Evolutionary conservation across 2,329 filamentous ascomycete species (phyloP).

Genomic region (Calcarisporium arbuscula): DNA sequence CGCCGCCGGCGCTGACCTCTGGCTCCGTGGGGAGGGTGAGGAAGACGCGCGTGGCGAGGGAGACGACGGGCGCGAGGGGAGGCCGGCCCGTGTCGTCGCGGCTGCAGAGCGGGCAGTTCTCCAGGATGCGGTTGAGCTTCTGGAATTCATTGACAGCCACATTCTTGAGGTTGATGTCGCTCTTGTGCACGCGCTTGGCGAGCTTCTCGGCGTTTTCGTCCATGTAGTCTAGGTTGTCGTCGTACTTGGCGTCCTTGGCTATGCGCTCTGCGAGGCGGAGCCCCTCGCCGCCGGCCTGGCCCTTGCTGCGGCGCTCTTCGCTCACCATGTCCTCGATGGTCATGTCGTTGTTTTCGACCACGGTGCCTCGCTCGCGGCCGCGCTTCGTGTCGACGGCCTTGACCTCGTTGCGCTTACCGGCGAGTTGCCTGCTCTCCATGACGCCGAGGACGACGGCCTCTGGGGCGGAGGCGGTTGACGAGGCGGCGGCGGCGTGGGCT

Average conservation of each 20-base stretch:
- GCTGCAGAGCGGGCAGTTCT: constrained; percentile 84
- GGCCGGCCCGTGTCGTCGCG: constrained; percentile 73
- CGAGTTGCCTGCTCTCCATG: constrained; percentile 86
- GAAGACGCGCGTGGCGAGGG: constrained; percentile 78
- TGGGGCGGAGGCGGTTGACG: constrained; percentile 53
- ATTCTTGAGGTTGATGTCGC: constrained; percentile 81
- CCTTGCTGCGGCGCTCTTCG: constrained; percentile 81
- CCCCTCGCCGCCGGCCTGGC: constrained; percentile 72
- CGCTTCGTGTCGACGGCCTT: constrained; percentile 72
- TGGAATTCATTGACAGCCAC: constrained; percentile 83
- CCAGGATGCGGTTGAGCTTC: constrained; percentile 79
- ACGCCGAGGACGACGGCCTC: constrained; percentile 66
- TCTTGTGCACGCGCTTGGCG: constrained; percentile 80
- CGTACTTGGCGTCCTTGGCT: constrained; percentile 85
- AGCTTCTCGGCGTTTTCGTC: constrained; percentile 93
- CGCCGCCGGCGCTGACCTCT: constrained; percentile 75
- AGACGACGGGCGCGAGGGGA: constrained; percentile 78
- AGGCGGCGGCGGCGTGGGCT: constrained; percentile 56
- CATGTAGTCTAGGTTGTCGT: constrained; percentile 91
- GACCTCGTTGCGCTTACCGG: constrained; percentile 66
- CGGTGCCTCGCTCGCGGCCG: constrained; percentile 74
- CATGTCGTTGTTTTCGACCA: constrained; percentile 94
- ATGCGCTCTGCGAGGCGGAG: constrained; percentile 84
- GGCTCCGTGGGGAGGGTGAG: constrained; percentile 86
- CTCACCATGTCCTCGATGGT: constrained; percentile 93